phyloP scores from a whole-genome alignment of 2,329 filamentous ascomycete species.

The Mycocentrospora acerina region DNA sequence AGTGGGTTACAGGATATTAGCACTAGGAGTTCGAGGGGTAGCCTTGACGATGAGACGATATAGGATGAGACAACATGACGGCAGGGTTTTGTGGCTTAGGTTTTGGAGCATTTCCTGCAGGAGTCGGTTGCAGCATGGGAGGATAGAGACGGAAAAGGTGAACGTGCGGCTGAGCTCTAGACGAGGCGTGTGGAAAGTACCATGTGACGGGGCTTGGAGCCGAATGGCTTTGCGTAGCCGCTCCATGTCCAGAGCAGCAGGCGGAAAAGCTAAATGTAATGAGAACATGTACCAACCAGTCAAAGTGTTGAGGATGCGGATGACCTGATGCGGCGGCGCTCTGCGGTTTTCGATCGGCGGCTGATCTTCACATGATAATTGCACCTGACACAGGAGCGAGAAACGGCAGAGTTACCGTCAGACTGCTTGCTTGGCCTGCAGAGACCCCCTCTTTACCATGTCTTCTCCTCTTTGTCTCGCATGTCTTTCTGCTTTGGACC shows the following conservation, averaged over 20 bases:
- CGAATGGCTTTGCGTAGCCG: constrained; percentile 14
- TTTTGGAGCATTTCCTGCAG: constrained; percentile 36
- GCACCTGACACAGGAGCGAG: constrained; percentile 10
- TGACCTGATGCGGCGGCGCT: constrained; percentile 8
- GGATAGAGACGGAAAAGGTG: constrained; percentile 26
- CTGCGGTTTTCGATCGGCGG: constrained; percentile 15
- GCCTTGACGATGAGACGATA: constrained; percentile 18
- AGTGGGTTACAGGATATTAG: constrained; percentile 5
- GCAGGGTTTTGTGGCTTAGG: constrained; percentile 27
- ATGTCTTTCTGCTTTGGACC: constrained; percentile 9
- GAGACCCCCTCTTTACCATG: constrained; percentile 14
- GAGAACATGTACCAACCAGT: constrained; percentile 19
- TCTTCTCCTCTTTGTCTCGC: constrained; percentile 1
- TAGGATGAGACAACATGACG: constrained; percentile 14
- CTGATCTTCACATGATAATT: constrained; percentile 34
- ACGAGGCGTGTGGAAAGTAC: constrained; percentile 14
- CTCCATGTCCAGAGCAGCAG: constrained; percentile 12
- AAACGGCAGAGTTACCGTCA: constrained; percentile 10
- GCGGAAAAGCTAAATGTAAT: constrained; percentile 25
- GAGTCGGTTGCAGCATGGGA: constrained; percentile 29
- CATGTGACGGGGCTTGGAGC: constrained; percentile 14
- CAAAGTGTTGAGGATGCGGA: constrained; percentile 15
- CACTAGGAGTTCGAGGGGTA: constrained; percentile 7
- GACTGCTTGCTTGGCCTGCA: constrained; percentile 8
- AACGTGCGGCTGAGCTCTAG: constrained; percentile 17